Percentiles rank a stretch among this genome's conserved stretches.
phyloP scores from a whole-genome alignment of 2,329 filamentous ascomycete species.

The Neonectria sp. region DNA sequence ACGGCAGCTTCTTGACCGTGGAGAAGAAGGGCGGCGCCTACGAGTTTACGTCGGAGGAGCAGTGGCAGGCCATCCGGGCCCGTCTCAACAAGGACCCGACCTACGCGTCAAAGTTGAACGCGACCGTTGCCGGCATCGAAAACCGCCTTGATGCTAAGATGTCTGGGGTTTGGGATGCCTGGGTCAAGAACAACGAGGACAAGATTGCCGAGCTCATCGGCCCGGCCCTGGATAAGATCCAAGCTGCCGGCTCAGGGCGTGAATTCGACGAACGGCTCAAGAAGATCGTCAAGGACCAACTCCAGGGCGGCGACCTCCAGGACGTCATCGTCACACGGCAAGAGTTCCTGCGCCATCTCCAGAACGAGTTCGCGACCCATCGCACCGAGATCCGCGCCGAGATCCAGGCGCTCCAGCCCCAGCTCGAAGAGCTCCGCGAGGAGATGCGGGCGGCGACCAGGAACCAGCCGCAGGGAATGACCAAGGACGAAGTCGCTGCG shows the following conservation, averaged over 20 bases:
- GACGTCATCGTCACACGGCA: slow-evolving; percentile 61
- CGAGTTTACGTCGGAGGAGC: slow-evolving; percentile 59
- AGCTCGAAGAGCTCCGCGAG: slow-evolving; percentile 52
- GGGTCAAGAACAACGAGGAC: slow-evolving; percentile 66
- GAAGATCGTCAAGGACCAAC: slow-evolving; percentile 56
- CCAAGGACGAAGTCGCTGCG: slow-evolving; percentile 56
- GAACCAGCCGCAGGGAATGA: slow-evolving; percentile 52
- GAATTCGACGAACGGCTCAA: slow-evolving; percentile 55
- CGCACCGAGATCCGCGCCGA: slow-evolving; percentile 58
- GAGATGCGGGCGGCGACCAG: slow-evolving; percentile 48
- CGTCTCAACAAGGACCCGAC: slow-evolving; percentile 56
- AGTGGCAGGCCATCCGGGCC: slow-evolving; percentile 63
- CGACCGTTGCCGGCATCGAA: slow-evolving; percentile 45
- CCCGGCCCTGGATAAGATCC: slow-evolving; percentile 53
- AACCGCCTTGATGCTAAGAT: slow-evolving; percentile 50
- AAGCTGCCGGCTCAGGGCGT: slow-evolving; percentile 51
- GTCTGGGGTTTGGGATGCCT: slow-evolving; percentile 64
- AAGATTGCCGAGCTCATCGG: slow-evolving; percentile 52
- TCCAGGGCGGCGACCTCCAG: slow-evolving; percentile 48
- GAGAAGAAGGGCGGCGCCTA: slow-evolving; percentile 57
- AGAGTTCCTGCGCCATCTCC: slow-evolving; percentile 63
- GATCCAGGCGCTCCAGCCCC: slow-evolving; percentile 55
- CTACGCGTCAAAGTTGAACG: slow-evolving; percentile 48
- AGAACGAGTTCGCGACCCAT: slow-evolving; percentile 56
- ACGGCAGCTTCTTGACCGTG: slow-evolving; percentile 63